A percentile compares a stretch with the other conserved stretches of the same genome.
Evolutionary conservation across 148 eudicot species (phyloP).

Genomic region (Rhododendron ovatum): DNA sequence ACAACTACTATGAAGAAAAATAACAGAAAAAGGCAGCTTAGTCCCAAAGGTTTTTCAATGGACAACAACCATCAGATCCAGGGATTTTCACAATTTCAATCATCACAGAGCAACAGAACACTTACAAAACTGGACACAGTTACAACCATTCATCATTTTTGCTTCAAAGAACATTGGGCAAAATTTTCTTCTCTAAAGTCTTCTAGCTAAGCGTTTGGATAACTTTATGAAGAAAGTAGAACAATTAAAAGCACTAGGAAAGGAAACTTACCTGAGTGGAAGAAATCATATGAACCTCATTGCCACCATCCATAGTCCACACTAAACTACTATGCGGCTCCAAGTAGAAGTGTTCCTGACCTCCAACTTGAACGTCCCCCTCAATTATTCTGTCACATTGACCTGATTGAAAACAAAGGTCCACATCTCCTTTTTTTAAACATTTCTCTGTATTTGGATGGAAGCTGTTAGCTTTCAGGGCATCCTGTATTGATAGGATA

Average conservation of each 20-base stretch:
- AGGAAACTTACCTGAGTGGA: slow-evolving; percentile 79
- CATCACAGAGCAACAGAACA: not conserved
- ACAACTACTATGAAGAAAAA: not conserved
- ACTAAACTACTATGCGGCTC: slow-evolving; percentile 77
- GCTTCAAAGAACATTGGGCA: too few relatives aligned
- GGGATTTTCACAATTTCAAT: not conserved
- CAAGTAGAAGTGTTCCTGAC: slow-evolving; percentile 96
- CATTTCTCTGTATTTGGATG: slow-evolving; percentile 71
- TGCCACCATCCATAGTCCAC: slow-evolving; percentile 89
- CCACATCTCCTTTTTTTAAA: slow-evolving; percentile 72
- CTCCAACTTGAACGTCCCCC: slow-evolving; percentile 87
- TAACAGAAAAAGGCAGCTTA: not conserved
- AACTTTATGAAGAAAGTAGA: not conserved
- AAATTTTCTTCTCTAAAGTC: not conserved
- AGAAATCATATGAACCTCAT: slow-evolving; percentile 97
- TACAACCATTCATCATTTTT: not conserved
- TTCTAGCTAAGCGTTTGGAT: not conserved
- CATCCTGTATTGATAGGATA: slow-evolving; percentile 78
- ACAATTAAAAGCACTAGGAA: not conserved
- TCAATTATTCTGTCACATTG: slow-evolving; percentile 88
- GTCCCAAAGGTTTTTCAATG: not conserved
- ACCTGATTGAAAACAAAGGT: slow-evolving; percentile 66
- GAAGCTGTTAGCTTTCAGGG: slow-evolving; percentile 55
- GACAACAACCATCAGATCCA: not conserved
- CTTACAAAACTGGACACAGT: not conserved